phyloP scores from a whole-genome alignment of 2,329 filamentous ascomycete species.

The Penicillium sp. region DNA sequence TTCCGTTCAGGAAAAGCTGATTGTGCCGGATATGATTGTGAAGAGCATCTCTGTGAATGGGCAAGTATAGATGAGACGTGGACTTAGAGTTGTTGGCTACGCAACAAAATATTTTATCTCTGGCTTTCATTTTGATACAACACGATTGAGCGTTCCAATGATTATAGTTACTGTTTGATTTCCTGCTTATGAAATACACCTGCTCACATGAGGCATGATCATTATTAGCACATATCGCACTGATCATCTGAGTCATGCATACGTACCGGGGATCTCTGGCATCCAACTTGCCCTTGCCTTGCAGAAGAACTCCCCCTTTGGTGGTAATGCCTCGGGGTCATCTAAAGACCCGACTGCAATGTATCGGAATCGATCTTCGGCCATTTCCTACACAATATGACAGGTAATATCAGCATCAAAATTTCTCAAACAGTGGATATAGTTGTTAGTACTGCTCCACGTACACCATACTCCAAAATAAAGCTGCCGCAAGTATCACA shows the following conservation, averaged over 20 bases:
- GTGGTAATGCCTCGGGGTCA: conserved; percentile 52
- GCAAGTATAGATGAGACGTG: too few species aligned
- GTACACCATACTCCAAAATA: conserved; percentile 57
- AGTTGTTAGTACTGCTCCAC: conserved; percentile 17
- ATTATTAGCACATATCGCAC: neutral
- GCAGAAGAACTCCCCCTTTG: conserved; percentile 62
- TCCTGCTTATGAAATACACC: conserved; percentile 53
- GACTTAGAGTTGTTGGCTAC: too few species aligned
- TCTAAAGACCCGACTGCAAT: conserved; percentile 57
- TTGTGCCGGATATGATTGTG: conserved; percentile 33
- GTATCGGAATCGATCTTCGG: conserved; percentile 43
- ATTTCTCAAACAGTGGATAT: too few species aligned
- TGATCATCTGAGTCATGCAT: neutral
- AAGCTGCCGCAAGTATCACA: conserved; percentile 57
- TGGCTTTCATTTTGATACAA: too few species aligned
- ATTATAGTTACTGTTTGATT: conserved; percentile 44
- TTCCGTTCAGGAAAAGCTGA: conserved; percentile 30
- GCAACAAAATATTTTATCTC: too few species aligned
- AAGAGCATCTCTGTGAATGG: conserved; percentile 21
- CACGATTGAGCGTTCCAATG: conserved; percentile 35
- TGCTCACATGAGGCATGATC: conserved; percentile 23
- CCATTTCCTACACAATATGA: conserved; percentile 27
- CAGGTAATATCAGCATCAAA: neutral
- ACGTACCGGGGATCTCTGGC: conserved; percentile 52
- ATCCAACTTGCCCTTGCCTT: conserved; percentile 55